Conservation (phyloP, 495 filamentous ascomycete species). For the Aspergillus leporis region DNA sequence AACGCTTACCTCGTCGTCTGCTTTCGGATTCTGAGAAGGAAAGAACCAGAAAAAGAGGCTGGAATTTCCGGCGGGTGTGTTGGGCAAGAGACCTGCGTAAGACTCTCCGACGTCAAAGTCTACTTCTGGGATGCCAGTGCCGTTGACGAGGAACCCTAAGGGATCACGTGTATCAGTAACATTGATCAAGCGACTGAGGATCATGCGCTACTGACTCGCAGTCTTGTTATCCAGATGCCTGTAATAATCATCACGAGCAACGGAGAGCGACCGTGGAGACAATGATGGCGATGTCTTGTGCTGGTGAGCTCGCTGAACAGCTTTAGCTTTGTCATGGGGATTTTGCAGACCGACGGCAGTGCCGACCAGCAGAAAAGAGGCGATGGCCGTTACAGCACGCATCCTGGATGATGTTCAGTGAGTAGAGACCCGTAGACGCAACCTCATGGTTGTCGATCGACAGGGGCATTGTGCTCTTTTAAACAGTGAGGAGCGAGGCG, state of each 20-base stretch:
- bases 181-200: neutral
- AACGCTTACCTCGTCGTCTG: slow-evolving; percentile 58
- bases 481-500: neutral
- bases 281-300: neutral
- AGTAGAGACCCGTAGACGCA: neutral
- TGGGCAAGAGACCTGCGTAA: slow-evolving; percentile 72
- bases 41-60: slow-evolving; percentile 82
- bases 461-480: neutral
- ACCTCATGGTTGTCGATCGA: slow-evolving; percentile 4
- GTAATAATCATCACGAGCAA: neutral
- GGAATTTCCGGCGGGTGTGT: slow-evolving; percentile 51
- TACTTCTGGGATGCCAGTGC: slow-evolving; percentile 68
- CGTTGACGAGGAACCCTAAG: slow-evolving; percentile 66
- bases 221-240: neutral
- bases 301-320: neutral
- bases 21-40: slow-evolving; percentile 55
- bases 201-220: neutral
- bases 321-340: slow-evolving; percentile 5
- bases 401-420: neutral
- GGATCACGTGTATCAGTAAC: neutral
- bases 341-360: neutral
- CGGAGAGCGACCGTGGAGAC: neutral
- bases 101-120: slow-evolving; percentile 76
- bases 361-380: neutral
- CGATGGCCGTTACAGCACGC: neutral